These are phyloP conservation scores for Calamus simplicifolius DNA, from an alignment of 176 grass and related monocot genomes.

Conservation along the genomic window DNA sequence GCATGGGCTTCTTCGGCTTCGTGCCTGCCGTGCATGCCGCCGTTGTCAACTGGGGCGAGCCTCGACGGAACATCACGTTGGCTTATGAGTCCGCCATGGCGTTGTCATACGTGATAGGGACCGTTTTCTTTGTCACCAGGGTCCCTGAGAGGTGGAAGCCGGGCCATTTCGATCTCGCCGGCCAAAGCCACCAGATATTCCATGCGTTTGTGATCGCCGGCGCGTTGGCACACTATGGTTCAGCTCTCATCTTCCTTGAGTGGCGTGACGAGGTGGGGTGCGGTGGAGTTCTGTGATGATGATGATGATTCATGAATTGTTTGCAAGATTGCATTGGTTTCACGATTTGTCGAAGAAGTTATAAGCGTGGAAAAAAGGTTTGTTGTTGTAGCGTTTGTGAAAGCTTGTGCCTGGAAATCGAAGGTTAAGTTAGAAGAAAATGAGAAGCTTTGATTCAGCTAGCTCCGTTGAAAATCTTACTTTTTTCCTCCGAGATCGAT, in stretches of 20 bases:
- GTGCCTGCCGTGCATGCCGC: conserved; percentile 64
- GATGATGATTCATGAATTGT: too few species aligned
- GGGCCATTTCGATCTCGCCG: conserved; percentile 59
- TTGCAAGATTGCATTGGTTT: too few species aligned
- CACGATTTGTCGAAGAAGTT: too few species aligned
- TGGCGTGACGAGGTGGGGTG: conserved; percentile 46
- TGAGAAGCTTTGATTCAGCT: too few species aligned
- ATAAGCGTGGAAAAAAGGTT: too few species aligned
- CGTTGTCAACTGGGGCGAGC: conserved; percentile 56
- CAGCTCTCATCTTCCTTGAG: conserved; percentile 46
- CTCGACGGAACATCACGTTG: conserved; percentile 53
- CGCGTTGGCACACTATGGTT: conserved; percentile 60
- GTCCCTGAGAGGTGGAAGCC: conserved; percentile 86
- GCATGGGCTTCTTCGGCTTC: conserved; percentile 74
- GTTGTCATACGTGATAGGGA: conserved; percentile 40
- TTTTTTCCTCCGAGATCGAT: too few species aligned
- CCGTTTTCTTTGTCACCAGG: conserved; percentile 69
- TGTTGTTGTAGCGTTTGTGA: too few species aligned
- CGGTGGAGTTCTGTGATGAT: too few species aligned
- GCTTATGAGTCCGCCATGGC: conserved; percentile 67
- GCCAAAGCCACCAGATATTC: conserved; percentile 98
- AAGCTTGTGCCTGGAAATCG: too few species aligned
- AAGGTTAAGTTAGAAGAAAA: too few species aligned
- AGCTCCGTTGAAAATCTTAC: too few species aligned
- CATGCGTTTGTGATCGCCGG: conserved; percentile 78